A percentile compares a stretch with the other conserved stretches of the same genome.
These are phyloP conservation scores for Glycine tomentella DNA, from an alignment of 306 rosid genomes.

Conservation along the genomic window DNA sequence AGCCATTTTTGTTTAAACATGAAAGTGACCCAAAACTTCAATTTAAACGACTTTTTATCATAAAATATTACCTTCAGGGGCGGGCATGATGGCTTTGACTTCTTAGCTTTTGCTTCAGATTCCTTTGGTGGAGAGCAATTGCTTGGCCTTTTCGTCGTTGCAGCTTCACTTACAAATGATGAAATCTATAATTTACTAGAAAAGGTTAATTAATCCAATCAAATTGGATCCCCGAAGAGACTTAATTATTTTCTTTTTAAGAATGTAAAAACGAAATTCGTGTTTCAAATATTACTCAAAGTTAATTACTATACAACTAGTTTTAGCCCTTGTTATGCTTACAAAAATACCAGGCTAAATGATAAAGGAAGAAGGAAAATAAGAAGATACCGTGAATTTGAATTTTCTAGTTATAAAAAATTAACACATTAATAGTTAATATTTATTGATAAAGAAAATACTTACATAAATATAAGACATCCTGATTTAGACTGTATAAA, in stretches of 20 bases:
- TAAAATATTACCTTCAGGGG: conserved; percentile 32
- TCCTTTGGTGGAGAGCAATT: conserved; percentile 22
- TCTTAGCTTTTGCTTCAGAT: conserved; percentile 44
- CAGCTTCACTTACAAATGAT: conserved; percentile 22
- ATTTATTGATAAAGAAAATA: too few species aligned
- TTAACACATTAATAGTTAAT: too few species aligned
- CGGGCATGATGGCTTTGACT: conserved; percentile 39
- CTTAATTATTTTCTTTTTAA: neutral
- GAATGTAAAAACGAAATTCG: neutral
- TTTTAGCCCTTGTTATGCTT: neutral
- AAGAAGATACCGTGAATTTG: too few species aligned
- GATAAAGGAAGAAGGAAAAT: too few species aligned
- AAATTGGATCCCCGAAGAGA: neutral
- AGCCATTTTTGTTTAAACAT: neutral
- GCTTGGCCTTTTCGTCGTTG: conserved; percentile 22
- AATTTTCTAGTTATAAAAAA: too few species aligned
- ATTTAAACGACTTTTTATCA: neutral
- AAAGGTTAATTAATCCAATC: neutral
- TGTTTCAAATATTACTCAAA: neutral
- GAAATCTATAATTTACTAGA: conserved; percentile 31
- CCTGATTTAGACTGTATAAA: neutral
- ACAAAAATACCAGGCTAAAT: neutral
- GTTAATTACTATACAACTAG: neutral
- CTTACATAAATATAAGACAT: too few species aligned
- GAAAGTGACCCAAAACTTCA: neutral